Conservation (phyloP, 768 basidiomycete species). For the Termitomyces sp. region DNA sequence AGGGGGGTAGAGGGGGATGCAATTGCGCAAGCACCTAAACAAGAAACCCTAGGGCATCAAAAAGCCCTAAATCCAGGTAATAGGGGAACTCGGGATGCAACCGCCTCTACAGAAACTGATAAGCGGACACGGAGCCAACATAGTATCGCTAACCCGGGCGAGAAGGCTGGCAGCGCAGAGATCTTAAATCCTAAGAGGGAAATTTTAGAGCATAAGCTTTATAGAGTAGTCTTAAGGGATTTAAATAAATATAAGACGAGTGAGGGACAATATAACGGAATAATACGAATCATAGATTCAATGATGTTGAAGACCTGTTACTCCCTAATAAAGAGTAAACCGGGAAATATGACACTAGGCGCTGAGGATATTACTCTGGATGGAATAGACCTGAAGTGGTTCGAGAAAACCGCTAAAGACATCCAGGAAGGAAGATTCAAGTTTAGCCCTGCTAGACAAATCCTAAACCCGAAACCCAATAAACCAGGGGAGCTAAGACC, state of each 20-base stretch:
- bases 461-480: background rate
- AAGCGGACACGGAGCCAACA: background rate
- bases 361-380: background rate
- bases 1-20: background rate
- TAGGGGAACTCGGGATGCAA: background rate
- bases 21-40: constrained; percentile 1
- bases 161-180: background rate
- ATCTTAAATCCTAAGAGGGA: background rate
- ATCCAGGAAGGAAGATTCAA: background rate
- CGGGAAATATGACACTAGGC: background rate
- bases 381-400: background rate
- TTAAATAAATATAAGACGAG: background rate
- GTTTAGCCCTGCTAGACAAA: background rate
- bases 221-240: background rate
- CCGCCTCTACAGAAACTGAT: background rate
- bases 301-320: background rate
- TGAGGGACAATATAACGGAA: background rate
- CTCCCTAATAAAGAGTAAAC: background rate
- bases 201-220: background rate
- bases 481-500: background rate
- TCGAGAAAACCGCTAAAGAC: background rate
- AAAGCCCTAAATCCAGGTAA: background rate
- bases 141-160: background rate
- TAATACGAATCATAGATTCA: background rate
- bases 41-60: background rate